Percentiles rank a stretch among this genome's conserved stretches.
These are phyloP conservation scores for Diaporthe velutina DNA, from an alignment of 2,329 filamentous ascomycete genomes.

Conservation along the genomic window DNA sequence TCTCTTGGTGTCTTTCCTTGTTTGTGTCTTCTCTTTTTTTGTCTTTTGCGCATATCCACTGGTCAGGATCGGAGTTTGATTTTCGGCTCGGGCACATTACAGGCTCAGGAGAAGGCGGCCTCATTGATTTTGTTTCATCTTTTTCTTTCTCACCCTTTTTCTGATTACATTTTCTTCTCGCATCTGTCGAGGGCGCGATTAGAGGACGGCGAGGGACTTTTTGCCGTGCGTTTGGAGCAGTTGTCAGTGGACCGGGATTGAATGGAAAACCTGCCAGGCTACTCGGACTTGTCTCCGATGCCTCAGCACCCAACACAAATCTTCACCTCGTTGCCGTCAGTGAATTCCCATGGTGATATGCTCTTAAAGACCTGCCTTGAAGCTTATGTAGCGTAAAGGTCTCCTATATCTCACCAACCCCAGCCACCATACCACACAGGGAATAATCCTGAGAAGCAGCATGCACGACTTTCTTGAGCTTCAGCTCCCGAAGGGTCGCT, in stretches of 20 bases:
- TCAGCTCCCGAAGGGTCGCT: not conserved
- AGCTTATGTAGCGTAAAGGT: not conserved
- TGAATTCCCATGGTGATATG: not conserved
- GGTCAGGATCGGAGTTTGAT: conserved; percentile 18
- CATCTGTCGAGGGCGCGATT: conserved; percentile 21
- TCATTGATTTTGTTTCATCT: not conserved
- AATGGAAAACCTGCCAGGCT: conserved; percentile 23
- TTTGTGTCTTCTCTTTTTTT: not conserved
- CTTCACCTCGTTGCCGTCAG: not conserved
- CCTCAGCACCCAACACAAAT: conserved; percentile 16
- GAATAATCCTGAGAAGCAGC: too few relatives aligned
- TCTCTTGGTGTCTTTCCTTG: not conserved
- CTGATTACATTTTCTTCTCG: conserved; percentile 11
- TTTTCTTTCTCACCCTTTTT: not conserved
- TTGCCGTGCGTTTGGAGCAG: conserved; percentile 2
- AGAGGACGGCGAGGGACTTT: not conserved
- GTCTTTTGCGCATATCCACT: conserved; percentile 15
- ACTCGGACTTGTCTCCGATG: conserved; percentile 28
- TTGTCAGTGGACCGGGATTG: not conserved
- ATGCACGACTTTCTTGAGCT: not conserved
- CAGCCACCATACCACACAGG: not conserved
- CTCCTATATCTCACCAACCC: not conserved
- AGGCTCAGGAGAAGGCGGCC: conserved; percentile 3
- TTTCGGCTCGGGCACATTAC: not conserved
- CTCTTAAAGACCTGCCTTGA: not conserved